phyloP scores from a whole-genome alignment of 2,329 filamentous ascomycete species.

The Didymellaceae sp. region DNA sequence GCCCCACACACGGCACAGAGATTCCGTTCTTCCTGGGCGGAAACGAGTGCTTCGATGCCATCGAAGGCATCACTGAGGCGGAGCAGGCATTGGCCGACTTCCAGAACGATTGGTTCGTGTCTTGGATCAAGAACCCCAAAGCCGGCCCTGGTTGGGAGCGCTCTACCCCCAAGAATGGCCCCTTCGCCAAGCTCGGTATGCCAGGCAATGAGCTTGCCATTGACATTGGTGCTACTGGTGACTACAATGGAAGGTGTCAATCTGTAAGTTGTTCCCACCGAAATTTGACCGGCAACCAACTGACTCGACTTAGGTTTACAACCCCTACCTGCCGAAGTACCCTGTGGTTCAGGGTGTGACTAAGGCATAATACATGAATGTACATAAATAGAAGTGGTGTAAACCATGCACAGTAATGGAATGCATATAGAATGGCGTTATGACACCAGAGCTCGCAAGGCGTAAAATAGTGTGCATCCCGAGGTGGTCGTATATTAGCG shows the following conservation, averaged over 20 bases:
- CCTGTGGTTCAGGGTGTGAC: conserved; percentile 28
- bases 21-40: conserved; percentile 57
- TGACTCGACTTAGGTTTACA: conserved; percentile 19
- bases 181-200: conserved; percentile 45
- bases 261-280: conserved; percentile 21
- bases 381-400: neutral
- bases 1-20: conserved; percentile 51
- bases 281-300: neutral
- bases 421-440: neutral
- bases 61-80: conserved; percentile 45
- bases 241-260: conserved; percentile 47
- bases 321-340: conserved; percentile 30
- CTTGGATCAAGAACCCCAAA: conserved; percentile 54
- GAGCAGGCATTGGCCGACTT: conserved; percentile 53
- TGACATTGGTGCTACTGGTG: conserved; percentile 36
- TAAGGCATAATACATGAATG: neutral
- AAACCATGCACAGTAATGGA: neutral
- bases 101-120: conserved; percentile 53
- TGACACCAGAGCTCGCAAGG: too few relatives aligned
- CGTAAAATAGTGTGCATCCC: too few relatives aligned
- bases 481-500: too few relatives aligned
- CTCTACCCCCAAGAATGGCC: conserved; percentile 37
- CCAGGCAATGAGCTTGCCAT: conserved; percentile 45
- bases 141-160: conserved; percentile 53
- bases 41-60: conserved; percentile 51